Evolutionary conservation across 2,329 filamentous ascomycete genomes (phyloP).

Genomic region (Fusarium sp.): DNA sequence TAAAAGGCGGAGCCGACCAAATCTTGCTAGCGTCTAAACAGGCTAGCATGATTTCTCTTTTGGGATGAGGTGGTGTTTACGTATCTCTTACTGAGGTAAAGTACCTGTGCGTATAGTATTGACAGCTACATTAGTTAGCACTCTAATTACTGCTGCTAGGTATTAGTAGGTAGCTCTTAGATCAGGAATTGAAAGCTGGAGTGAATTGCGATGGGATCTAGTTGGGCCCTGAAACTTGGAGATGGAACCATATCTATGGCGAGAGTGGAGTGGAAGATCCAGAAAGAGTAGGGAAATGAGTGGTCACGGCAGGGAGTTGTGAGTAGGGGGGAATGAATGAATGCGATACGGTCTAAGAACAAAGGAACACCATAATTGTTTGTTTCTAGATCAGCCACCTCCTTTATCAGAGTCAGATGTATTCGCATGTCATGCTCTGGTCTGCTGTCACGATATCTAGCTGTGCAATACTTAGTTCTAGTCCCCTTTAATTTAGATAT

Average conservation of each 20-base stretch:
- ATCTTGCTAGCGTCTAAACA: conserved; percentile 28
- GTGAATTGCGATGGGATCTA: conserved; percentile 17
- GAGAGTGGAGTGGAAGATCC: conserved; percentile 10
- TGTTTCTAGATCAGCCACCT: neutral
- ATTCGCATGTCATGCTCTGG: no score
- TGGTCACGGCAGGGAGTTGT: conserved; percentile 14
- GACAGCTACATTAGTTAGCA: neutral
- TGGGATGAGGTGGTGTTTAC: conserved; percentile 8
- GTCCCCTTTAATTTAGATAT: no score
- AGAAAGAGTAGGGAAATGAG: conserved; percentile 30
- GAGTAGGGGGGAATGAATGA: conserved; percentile 3
- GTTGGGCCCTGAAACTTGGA: conserved; percentile 31
- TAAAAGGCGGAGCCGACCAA: conserved; percentile 38
- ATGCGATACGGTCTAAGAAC: neutral
- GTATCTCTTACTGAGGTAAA: conserved; percentile 2
- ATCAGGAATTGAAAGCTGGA: neutral
- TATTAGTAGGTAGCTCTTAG: neutral
- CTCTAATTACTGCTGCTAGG: conserved; percentile 15
- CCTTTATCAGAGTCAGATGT: neutral
- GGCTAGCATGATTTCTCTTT: conserved; percentile 33
- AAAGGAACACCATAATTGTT: neutral
- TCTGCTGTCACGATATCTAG: neutral
- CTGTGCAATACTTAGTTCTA: no score
- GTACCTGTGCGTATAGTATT: neutral
- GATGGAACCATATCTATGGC: conserved; percentile 24